phyloP scores from a whole-genome alignment of 2,329 filamentous ascomycete species.

The Ceratocystis smalleyi region DNA sequence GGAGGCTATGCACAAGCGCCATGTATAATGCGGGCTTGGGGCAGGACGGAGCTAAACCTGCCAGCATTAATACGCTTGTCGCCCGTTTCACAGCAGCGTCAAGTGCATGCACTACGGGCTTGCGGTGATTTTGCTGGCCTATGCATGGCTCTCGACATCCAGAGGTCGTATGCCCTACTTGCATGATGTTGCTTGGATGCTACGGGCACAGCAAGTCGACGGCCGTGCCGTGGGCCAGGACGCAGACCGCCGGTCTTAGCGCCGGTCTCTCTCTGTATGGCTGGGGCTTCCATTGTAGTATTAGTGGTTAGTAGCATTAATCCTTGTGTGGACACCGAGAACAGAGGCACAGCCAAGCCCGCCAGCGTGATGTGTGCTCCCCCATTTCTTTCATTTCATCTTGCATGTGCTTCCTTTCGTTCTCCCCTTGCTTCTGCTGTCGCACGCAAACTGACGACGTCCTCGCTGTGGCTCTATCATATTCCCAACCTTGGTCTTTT shows the following conservation, averaged over 20 bases:
- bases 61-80: not conserved
- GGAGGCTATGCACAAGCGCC: not conserved
- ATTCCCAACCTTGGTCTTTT: constrained; percentile 1
- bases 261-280: not conserved
- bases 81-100: not conserved
- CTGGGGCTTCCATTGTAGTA: not conserved
- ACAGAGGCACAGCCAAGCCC: not conserved
- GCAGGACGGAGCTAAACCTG: not conserved
- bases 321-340: not conserved
- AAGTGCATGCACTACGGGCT: not conserved
- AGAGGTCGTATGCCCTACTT: no score
- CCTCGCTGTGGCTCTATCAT: not conserved
- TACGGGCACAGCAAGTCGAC: not conserved
- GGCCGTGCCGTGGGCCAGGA: not conserved
- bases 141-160: not conserved
- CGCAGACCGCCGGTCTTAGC: not conserved
- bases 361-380: not conserved
- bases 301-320: not conserved
- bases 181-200: no score
- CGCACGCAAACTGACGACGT: not conserved
- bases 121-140: not conserved
- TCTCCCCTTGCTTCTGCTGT: not conserved
- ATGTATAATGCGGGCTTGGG: not conserved
- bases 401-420: not conserved
- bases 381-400: not conserved